These are phyloP conservation scores for Smallanthus sonchifolius DNA, from an alignment of 129 eudicot species.

Conservation along the genomic window DNA sequence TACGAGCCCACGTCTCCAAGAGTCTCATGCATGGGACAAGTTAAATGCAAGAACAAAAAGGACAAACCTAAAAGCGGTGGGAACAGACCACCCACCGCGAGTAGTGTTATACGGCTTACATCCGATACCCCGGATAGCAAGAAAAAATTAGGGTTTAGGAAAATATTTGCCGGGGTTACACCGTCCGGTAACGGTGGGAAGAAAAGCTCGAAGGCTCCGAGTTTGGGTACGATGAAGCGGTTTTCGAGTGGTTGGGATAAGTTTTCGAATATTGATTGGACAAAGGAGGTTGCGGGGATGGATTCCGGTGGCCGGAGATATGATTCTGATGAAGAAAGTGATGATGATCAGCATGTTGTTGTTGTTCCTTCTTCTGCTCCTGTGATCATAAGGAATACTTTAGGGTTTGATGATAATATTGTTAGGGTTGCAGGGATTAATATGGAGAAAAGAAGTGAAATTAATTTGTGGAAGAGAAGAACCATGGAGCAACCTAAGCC, in stretches of 20 bases:
- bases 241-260: constrained; percentile 60
- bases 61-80: constrained; percentile 13
- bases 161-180: constrained; percentile 12
- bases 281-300: constrained; percentile 33
- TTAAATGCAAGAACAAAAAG: constrained; percentile 56
- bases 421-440: constrained; percentile 25
- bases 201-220: constrained; percentile 22
- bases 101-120: background rate
- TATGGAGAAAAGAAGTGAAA: constrained; percentile 62
- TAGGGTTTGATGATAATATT: constrained; percentile 29
- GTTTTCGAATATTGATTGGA: constrained; percentile 50
- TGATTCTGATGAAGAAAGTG: constrained; percentile 41
- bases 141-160: constrained; percentile 31
- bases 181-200: background rate
- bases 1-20: constrained; percentile 75
- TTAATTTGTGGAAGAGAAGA: constrained; percentile 90
- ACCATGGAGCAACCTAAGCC: constrained; percentile 77
- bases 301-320: constrained; percentile 32
- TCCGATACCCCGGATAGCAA: constrained; percentile 14
- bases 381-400: constrained; percentile 30
- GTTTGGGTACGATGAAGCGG: constrained; percentile 53
- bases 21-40: constrained; percentile 80
- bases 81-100: background rate
- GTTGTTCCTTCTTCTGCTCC: constrained; percentile 67
- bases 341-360: constrained; percentile 36